These are phyloP conservation scores for Helotiales sp. DNA, from an alignment of 2,329 filamentous ascomycete genomes.

Conservation along the genomic window DNA sequence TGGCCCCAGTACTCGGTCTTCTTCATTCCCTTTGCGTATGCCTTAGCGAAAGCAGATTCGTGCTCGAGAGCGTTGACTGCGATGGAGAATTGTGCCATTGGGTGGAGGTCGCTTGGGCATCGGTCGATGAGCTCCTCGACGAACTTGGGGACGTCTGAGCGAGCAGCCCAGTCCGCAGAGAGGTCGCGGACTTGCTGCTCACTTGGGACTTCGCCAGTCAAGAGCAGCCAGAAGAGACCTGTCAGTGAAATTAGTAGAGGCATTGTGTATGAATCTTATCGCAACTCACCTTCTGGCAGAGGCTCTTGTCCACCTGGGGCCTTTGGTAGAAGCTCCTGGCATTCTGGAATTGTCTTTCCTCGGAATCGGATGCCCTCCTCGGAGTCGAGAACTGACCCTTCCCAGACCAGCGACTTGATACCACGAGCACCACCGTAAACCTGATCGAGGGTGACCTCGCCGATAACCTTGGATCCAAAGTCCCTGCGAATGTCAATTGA, in stretches of 20 bases:
- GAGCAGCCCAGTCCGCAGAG: constrained; percentile 97
- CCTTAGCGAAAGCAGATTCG: constrained; percentile 96
- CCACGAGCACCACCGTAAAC: constrained; percentile 99
- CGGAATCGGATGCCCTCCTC: constrained; percentile 99
- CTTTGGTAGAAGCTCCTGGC: constrained; percentile 96
- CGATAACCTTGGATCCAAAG: constrained; percentile 90
- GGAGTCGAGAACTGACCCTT: constrained; percentile 94
- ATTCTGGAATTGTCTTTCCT: constrained; percentile 98
- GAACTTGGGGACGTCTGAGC: constrained; percentile 95
- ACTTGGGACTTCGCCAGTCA: constrained; percentile 95
- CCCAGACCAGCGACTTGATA: constrained; percentile 98
- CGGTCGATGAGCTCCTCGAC: constrained; percentile 99
- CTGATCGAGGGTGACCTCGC: constrained; percentile 98
- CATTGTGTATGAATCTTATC: background rate
- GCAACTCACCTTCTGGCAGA: constrained; percentile 78
- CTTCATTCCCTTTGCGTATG: constrained; percentile 98
- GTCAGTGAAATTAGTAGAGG: constrained; percentile 5
- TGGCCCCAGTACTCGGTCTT: constrained; percentile 99
- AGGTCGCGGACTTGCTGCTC: constrained; percentile 99
- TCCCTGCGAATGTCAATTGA: constrained; percentile 58
- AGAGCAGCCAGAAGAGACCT: constrained; percentile 99
- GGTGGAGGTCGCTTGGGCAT: constrained; percentile 97
- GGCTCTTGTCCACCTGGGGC: constrained; percentile 95
- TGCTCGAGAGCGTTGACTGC: constrained; percentile 98
- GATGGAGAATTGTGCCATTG: constrained; percentile 99